A percentile compares a stretch with the other conserved stretches of the same genome.
Conservation (phyloP, 2,329 filamentous ascomycete species). For the Lanzia echinophila region DNA sequence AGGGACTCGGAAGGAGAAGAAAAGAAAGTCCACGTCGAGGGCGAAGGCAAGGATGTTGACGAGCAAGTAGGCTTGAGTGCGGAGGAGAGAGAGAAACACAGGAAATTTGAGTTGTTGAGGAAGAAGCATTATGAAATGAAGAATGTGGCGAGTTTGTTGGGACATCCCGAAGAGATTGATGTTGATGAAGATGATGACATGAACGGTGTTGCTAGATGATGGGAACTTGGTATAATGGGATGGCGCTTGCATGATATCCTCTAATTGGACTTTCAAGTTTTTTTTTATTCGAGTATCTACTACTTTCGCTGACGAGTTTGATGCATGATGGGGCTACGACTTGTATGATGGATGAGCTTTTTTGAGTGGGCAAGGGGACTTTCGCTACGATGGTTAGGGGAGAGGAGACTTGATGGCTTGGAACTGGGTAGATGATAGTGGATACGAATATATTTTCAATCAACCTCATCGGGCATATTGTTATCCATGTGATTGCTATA, state of each 20-base stretch:
- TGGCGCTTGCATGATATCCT: neutral
- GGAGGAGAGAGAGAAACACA: conserved; percentile 86
- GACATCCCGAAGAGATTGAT: conserved; percentile 62
- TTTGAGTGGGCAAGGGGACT: too few relatives aligned
- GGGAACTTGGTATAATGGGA: neutral
- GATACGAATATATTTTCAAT: too few relatives aligned
- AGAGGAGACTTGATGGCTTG: too few relatives aligned
- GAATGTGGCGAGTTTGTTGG: conserved; percentile 81
- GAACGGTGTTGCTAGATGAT: conserved; percentile 23
- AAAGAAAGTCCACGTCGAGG: conserved; percentile 71
- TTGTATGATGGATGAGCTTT: too few relatives aligned
- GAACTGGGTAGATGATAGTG: too few relatives aligned
- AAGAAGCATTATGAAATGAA: conserved; percentile 99
- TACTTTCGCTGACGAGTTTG: too few relatives aligned
- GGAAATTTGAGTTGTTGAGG: conserved; percentile 80
- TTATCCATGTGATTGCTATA: too few relatives aligned
- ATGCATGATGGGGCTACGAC: too few relatives aligned
- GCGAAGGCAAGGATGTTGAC: conserved; percentile 42
- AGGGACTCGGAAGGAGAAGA: conserved; percentile 41
- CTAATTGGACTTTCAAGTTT: neutral
- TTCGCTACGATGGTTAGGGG: too few relatives aligned
- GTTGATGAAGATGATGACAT: conserved; percentile 53
- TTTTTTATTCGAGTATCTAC: neutral
- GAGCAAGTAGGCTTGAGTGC: conserved; percentile 49
- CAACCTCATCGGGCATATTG: too few relatives aligned